phyloP scores from a whole-genome alignment of 208 protist species.

The Acanthamoeba castellanii region DNA sequence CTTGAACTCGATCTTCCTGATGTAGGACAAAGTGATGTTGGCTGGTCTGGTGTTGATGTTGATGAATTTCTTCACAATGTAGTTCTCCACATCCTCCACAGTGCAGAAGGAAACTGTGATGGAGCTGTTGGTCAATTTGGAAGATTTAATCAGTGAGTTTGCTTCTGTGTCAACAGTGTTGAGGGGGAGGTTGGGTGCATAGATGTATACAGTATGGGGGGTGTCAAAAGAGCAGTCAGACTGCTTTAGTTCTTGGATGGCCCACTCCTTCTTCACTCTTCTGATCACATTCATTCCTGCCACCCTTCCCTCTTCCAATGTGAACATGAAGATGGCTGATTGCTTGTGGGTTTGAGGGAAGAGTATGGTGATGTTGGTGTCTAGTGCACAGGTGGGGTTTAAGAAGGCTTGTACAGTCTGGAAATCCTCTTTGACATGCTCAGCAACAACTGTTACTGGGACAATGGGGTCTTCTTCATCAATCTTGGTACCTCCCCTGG shows the following conservation, averaged over 20 bases:
- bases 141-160: not conserved
- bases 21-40: not conserved
- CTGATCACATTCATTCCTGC: not conserved
- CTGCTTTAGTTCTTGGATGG: not conserved
- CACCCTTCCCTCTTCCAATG: not conserved
- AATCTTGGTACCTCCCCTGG: too few relatives aligned
- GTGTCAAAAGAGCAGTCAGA: not conserved
- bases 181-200: not conserved
- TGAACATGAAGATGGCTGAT: not conserved
- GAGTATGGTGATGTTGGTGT: not conserved
- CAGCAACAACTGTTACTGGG: not conserved
- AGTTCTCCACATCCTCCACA: accelerated
- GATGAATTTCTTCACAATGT: not conserved
- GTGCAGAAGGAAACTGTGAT: not conserved
- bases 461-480: not conserved
- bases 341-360: not conserved
- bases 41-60: not conserved
- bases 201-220: not conserved
- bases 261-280: not conserved
- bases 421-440: not conserved
- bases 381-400: not conserved
- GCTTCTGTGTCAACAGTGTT: not conserved
- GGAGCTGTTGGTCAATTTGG: not conserved
- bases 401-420: not conserved
- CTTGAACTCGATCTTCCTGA: not conserved